Evolutionary conservation across 1,284 basidiomycete species (phyloP).

Genomic region (Sporisorium iseilematis-ciliati): DNA sequence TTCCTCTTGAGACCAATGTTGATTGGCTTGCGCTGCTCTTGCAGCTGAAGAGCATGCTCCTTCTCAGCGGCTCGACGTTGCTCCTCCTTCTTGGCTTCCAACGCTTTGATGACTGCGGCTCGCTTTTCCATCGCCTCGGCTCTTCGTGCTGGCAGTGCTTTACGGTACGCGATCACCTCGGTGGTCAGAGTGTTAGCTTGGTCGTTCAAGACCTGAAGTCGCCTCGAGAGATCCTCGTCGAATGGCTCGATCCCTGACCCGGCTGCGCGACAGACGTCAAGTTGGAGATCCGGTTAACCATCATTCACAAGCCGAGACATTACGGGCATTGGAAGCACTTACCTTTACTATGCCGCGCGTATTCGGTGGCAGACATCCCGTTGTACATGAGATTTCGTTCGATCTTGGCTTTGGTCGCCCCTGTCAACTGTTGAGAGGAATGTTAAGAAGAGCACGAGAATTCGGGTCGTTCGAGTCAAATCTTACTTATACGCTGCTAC

Average conservation of each 20-base stretch:
- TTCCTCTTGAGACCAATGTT: slow-evolving; percentile 43
- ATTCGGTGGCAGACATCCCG: slow-evolving; percentile 42
- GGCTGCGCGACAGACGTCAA: neutral
- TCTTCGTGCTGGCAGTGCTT: slow-evolving; percentile 36
- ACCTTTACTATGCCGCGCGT: slow-evolving; percentile 46
- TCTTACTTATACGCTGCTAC: neutral
- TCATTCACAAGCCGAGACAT: too few relatives aligned
- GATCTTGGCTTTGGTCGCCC: slow-evolving; percentile 40
- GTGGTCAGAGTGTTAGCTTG: slow-evolving; percentile 44
- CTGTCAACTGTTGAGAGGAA: slow-evolving; percentile 24
- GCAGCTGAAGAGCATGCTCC: slow-evolving; percentile 24
- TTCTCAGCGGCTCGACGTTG: slow-evolving; percentile 34
- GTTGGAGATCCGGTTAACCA: neutral
- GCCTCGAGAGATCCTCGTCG: slow-evolving; percentile 45
- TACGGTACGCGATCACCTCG: slow-evolving; percentile 45
- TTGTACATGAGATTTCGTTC: slow-evolving; percentile 48
- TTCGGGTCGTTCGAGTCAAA: neutral
- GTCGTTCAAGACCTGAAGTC: slow-evolving; percentile 37
- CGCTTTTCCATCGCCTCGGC: slow-evolving; percentile 46
- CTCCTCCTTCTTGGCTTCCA: slow-evolving; percentile 47
- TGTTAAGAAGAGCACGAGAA: neutral
- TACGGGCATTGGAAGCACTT: neutral
- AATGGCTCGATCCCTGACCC: slow-evolving; percentile 42
- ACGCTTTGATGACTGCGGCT: slow-evolving; percentile 34
- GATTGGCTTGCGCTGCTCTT: slow-evolving; percentile 28